phyloP scores from a whole-genome alignment of 2,329 filamentous ascomycete genomes.

The Aureobasidium pullulans region DNA sequence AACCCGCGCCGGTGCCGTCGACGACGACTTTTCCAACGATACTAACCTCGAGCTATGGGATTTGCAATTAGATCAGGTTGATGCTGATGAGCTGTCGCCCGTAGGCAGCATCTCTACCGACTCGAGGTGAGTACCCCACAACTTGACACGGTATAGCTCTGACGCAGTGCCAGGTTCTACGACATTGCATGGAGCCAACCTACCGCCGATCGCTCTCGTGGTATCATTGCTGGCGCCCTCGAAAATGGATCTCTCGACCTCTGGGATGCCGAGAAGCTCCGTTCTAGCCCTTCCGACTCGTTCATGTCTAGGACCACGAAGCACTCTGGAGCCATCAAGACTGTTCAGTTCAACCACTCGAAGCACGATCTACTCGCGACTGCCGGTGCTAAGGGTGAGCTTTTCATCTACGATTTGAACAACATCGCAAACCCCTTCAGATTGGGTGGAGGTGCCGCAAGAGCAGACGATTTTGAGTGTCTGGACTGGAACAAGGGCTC shows the following conservation, averaged over 20 bases:
- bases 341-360: constrained; percentile 92
- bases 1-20: constrained; percentile 88
- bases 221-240: constrained; percentile 89
- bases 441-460: constrained; percentile 77
- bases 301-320: constrained; percentile 80
- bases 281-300: constrained; percentile 52
- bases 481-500: constrained; percentile 84
- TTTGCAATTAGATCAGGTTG: constrained; percentile 68
- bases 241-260: constrained; percentile 91
- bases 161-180: constrained; percentile 64
- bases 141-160: not conserved
- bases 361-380: constrained; percentile 87
- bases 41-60: constrained; percentile 97
- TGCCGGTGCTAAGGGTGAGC: constrained; percentile 87
- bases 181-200: constrained; percentile 91
- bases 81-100: constrained; percentile 77
- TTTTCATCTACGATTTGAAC: constrained; percentile 92
- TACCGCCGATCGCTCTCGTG: constrained; percentile 68
- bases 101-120: constrained; percentile 78
- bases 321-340: constrained; percentile 87
- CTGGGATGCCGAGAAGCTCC: constrained; percentile 76
- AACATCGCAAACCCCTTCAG: constrained; percentile 83
- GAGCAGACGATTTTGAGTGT: constrained; percentile 91
- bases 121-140: constrained; percentile 57
- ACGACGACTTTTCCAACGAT: constrained; percentile 95